Conservation (phyloP, 306 rosid species). For the Arachis hypogaea region DNA sequence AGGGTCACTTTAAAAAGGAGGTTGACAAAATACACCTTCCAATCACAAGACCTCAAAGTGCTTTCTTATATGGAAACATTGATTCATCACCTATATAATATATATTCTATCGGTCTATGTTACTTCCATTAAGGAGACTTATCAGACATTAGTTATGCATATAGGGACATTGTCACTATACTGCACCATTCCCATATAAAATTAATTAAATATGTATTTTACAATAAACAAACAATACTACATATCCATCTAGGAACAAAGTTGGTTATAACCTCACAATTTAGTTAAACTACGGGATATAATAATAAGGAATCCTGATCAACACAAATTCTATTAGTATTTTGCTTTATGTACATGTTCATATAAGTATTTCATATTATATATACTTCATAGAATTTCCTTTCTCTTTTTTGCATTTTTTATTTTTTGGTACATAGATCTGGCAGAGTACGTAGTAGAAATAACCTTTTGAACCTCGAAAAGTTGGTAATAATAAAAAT, state of each 20-base stretch:
- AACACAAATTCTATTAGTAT: slow-evolving; percentile 16
- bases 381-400: slow-evolving; percentile 10
- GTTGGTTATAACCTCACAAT: slow-evolving; percentile 20
- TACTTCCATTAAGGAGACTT: slow-evolving; percentile 54
- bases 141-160: slow-evolving; percentile 44
- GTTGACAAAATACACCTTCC: slow-evolving; percentile 79
- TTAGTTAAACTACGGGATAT: slow-evolving; percentile 2
- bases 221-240: neutral
- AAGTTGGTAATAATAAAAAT: slow-evolving; percentile 22
- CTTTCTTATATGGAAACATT: slow-evolving; percentile 67
- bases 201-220: slow-evolving; percentile 26
- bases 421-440: neutral
- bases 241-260: neutral
- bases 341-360: no score
- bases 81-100: no score
- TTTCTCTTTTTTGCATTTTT: no score
- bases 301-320: slow-evolving; percentile 37
- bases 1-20: slow-evolving; percentile 63
- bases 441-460: slow-evolving; percentile 1
- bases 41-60: slow-evolving; percentile 63
- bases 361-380: no score
- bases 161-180: slow-evolving; percentile 37
- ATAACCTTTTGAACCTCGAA: slow-evolving; percentile 39
- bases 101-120: slow-evolving; percentile 38
- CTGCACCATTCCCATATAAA: slow-evolving; percentile 4